These are phyloP conservation scores for Escovopsis sp. DNA, from an alignment of 2,329 filamentous ascomycete genomes.

Conservation along the genomic window DNA sequence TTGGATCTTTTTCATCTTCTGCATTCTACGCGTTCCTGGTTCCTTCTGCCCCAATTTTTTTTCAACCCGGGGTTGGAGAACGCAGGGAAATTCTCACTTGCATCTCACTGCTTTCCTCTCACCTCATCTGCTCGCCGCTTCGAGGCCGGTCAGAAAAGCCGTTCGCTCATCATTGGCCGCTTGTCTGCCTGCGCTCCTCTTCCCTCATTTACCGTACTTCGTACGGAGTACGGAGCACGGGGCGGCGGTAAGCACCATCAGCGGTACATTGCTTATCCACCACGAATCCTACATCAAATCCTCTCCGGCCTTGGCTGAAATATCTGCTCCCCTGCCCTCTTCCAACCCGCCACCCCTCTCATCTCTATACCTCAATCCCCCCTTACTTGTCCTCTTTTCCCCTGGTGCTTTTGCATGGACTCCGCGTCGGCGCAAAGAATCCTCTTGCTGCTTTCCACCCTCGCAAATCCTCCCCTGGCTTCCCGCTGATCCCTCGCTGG, in stretches of 20 bases:
- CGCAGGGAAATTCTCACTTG: background rate
- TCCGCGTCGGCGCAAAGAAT: slow-evolving; percentile 6
- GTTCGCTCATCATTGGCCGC: background rate
- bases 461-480: slow-evolving; percentile 3
- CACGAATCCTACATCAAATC: slow-evolving; percentile 17
- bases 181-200: background rate
- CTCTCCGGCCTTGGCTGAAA: slow-evolving; percentile 6
- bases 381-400: slow-evolving; percentile 1
- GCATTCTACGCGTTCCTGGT: slow-evolving; percentile 1
- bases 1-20: slow-evolving; percentile 3
- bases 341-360: slow-evolving; percentile 9
- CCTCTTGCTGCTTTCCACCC: slow-evolving; percentile 4
- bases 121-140: background rate
- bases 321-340: slow-evolving; percentile 16
- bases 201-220: background rate
- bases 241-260: slow-evolving; percentile 7
- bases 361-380: background rate
- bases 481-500: slow-evolving; percentile 7
- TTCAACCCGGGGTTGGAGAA: background rate
- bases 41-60: background rate
- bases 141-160: background rate
- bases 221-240: slow-evolving; percentile 1
- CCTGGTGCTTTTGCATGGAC: slow-evolving; percentile 5
- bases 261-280: slow-evolving; percentile 18
- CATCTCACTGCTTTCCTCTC: background rate